Base-by-base conservation (phyloP, 2,329 filamentous ascomycete species). In the Rugonectria rugulosa region DNA sequence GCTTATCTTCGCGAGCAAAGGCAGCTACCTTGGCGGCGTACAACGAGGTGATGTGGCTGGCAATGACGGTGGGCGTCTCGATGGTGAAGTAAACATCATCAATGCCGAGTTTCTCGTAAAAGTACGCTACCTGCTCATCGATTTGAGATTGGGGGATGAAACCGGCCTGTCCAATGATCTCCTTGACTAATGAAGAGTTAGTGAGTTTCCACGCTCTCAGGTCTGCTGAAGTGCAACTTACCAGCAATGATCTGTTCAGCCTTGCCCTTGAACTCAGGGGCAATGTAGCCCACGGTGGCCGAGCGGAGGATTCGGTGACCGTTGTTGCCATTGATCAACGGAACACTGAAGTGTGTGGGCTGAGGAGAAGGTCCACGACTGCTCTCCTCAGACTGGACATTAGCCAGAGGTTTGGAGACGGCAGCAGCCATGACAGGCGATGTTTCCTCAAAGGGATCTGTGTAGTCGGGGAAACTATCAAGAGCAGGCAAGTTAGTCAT, bases 61-160 rank as follows among this genome's bases (percentile, higher is more conserved):
- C 90, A 70, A 99, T 96, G 55, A 91, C 91, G 52, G 91, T 87
- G 15, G 90, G 89, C 5, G 84, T 86, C 79, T 97, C 93, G 63
- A 94, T 92, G 72, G 93, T 88, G 79, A 98, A 98, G 81, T 97
- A 98, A 77, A 96, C 94, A 81, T 97, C 95, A 70, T 99, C 95
- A 68, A 99, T 99, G 66, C 95, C 95, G 20, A 99, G 86, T 75
- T 96, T 90, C 73, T 95, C 91, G 81, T 99, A 99, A 81, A 99
- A 99, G 94, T 95, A 99, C 57, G 86, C 83, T 46, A 93, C 91
- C 77, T 99, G 93, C 21, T 87, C 83, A 60, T 96, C 90, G 60
- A 97, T 84, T 63, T 96, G 90, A 47, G 89, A 82, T 53, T 85
- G 82, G 2, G 95, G 95, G 59, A 99, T 91, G 84, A 96, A 97